Evolutionary conservation across 1,284 basidiomycete species (phyloP).

Genomic region (Melampsora larici-populina): DNA sequence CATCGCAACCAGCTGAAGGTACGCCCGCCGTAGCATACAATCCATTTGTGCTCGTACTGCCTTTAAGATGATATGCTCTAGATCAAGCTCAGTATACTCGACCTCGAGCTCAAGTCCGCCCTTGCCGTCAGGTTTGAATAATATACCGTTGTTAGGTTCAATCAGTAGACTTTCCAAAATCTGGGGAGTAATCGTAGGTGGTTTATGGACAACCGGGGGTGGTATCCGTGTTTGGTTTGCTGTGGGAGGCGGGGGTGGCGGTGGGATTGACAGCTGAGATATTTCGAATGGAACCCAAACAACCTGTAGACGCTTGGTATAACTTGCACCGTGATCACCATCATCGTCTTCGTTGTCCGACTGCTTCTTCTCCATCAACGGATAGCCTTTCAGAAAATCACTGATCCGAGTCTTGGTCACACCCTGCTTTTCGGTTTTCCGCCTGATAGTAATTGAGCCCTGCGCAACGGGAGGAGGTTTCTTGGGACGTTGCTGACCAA

Average conservation of each 20-base stretch:
- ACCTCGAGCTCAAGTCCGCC: constrained; percentile 30
- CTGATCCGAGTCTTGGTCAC: constrained; percentile 12
- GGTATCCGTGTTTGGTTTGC: neutral
- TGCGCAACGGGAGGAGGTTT: constrained; percentile 16
- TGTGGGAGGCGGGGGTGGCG: neutral
- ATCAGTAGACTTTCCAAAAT: constrained; percentile 13
- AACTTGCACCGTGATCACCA: constrained; percentile 39
- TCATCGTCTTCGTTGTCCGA: constrained; percentile 5
- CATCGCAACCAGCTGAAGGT: constrained; percentile 1
- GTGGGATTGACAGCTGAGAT: neutral
- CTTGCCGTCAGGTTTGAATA: constrained; percentile 2
- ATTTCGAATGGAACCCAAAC: constrained; percentile 39
- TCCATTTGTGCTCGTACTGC: constrained; percentile 34
- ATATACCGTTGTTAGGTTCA: neutral
- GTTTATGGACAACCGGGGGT: neutral
- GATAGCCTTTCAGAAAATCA: constrained; percentile 40
- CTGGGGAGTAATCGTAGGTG: neutral
- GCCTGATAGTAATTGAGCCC: constrained; percentile 23
- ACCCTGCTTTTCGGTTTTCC: constrained; percentile 14
- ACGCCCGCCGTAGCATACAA: constrained; percentile 21
- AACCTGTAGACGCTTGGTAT: constrained; percentile 27
- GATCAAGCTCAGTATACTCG: constrained; percentile 9
- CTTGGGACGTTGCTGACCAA: constrained; percentile 24
- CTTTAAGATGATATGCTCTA: constrained; percentile 23
- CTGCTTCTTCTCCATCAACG: constrained; percentile 1